phyloP scores from a whole-genome alignment of 345 rosid species.

The Salix suchowensis region DNA sequence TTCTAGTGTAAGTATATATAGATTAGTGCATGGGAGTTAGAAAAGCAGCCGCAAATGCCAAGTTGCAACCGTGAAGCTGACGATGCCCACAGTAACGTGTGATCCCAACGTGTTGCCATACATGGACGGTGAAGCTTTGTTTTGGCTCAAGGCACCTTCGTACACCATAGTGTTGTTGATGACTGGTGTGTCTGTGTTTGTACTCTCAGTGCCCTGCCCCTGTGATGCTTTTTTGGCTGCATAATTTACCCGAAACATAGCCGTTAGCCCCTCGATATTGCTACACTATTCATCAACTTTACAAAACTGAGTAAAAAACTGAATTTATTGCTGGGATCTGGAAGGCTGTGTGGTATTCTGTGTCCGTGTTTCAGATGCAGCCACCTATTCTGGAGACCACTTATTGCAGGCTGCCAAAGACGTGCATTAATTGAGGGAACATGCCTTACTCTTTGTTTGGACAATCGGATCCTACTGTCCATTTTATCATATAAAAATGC shows the following conservation, averaged over 20 bases:
- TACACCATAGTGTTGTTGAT: constrained; percentile 56
- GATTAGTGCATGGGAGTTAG: constrained; percentile 11
- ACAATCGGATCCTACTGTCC: too few relatives aligned
- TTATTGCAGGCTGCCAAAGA: neutral
- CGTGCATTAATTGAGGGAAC: constrained; percentile 5
- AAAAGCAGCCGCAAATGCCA: constrained; percentile 41
- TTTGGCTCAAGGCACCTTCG: constrained; percentile 52
- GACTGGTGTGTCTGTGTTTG: neutral
- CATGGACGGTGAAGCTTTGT: constrained; percentile 41
- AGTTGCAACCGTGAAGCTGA: constrained; percentile 31
- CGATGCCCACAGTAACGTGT: constrained; percentile 12
- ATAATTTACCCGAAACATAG: neutral
- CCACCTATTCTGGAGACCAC: neutral
- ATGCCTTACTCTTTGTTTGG: neutral
- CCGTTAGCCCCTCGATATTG: constrained; percentile 20
- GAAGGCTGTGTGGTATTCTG: neutral
- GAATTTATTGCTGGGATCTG: neutral
- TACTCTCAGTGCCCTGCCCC: constrained; percentile 25
- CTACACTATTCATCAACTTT: neutral
- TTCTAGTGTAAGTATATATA: too few relatives aligned
- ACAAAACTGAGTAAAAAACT: neutral
- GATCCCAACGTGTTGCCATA: constrained; percentile 16
- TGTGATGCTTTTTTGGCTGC: constrained; percentile 79
- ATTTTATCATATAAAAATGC: too few relatives aligned
- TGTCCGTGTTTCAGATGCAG: neutral